phyloP scores from a whole-genome alignment of 2,329 filamentous ascomycete genomes.

The Bisporella sp. region DNA sequence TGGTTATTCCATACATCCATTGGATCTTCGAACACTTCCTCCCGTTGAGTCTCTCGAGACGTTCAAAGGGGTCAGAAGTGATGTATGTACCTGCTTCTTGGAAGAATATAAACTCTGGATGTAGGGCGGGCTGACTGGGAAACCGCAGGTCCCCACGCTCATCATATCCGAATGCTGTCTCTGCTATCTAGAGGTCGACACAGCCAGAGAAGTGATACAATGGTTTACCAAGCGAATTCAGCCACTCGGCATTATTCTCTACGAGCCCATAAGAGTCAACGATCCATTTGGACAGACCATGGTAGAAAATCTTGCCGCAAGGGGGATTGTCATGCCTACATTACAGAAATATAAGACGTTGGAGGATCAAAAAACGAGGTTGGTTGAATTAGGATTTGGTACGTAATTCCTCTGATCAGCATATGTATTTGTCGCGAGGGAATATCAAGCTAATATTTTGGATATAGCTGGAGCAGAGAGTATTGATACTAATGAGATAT shows the following conservation, averaged over 20 bases:
- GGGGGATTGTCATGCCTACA: slow-evolving; percentile 80
- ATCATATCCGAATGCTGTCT: slow-evolving; percentile 93
- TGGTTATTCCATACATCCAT: slow-evolving; percentile 31
- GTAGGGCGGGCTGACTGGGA: background rate
- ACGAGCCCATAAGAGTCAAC: slow-evolving; percentile 79
- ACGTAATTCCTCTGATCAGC: background rate
- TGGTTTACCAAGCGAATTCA: slow-evolving; percentile 52
- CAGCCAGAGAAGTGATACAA: slow-evolving; percentile 56
- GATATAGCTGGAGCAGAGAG: slow-evolving; percentile 33
- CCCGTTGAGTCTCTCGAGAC: slow-evolving; percentile 4
- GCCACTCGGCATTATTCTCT: slow-evolving; percentile 59
- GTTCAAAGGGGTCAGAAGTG: slow-evolving; percentile 22
- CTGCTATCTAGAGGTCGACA: slow-evolving; percentile 68
- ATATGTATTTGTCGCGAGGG: background rate
- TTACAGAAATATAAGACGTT: slow-evolving; percentile 65
- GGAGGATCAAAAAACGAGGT: slow-evolving; percentile 58
- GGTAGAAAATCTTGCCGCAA: slow-evolving; percentile 78
- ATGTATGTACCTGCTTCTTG: too few species aligned
- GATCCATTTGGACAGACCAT: slow-evolving; percentile 90
- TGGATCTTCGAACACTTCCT: slow-evolving; percentile 26
- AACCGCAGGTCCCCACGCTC: slow-evolving; percentile 61
- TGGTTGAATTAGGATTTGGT: slow-evolving; percentile 60
- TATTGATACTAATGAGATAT: slow-evolving; percentile 60
- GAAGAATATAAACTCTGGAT: too few species aligned
- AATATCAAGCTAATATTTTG: too few species aligned